A percentile compares a stretch with the other conserved stretches of the same genome.
Conservation (phyloP, 164 flowering plant genomes). For the Brasenia schreberi region DNA sequence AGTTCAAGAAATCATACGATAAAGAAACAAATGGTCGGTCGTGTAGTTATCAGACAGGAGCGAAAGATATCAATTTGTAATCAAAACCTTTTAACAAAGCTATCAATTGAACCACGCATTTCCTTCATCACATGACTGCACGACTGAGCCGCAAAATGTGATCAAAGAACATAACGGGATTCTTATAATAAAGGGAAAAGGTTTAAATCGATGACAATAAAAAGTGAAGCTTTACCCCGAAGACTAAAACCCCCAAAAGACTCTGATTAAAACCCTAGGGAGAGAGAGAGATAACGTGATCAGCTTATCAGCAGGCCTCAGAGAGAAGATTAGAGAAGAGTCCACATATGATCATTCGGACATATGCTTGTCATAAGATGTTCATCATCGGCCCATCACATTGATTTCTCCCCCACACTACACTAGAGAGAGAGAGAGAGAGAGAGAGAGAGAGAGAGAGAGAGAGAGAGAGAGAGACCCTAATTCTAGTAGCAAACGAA, state of each 20-base stretch:
- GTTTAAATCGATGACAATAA: neutral
- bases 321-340: constrained; percentile 11
- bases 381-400: constrained; percentile 8
- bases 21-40: neutral
- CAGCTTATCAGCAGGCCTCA: constrained; percentile 6
- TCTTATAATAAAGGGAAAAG: constrained; percentile 14
- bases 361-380: constrained; percentile 13
- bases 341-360: constrained; percentile 9
- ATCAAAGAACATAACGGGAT: neutral
- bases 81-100: constrained; percentile 4
- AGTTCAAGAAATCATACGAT: no score
- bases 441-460: neutral
- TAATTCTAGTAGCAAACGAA: no score
- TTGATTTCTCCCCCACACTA: neutral
- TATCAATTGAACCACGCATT: constrained; percentile 14
- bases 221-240: neutral
- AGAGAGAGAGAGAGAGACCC: no score
- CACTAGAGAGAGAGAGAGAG: neutral
- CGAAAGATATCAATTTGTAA: constrained; percentile 10
- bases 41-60: constrained; percentile 14
- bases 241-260: neutral
- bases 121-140: constrained; percentile 9
- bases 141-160: neutral
- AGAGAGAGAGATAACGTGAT: neutral
- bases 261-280: neutral